Base-by-base conservation (phyloP, 108 stramenopile genomes). In the Pseudonitzschia pungens region DNA sequence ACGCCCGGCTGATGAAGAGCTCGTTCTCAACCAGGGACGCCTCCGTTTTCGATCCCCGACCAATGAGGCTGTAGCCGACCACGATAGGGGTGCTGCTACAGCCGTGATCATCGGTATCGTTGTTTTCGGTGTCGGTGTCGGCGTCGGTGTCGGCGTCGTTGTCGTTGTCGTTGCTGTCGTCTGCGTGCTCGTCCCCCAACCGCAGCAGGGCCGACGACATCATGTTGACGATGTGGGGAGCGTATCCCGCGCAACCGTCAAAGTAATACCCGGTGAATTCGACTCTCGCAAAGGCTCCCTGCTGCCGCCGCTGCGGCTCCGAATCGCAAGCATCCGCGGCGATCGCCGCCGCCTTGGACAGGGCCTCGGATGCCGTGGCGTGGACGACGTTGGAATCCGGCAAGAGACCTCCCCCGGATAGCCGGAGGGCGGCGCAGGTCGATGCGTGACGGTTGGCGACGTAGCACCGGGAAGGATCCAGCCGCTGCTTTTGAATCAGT, bases 401-500 rank as follows among this genome's bases (percentile, higher is more conserved):
- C 5, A 77, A 42, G 18, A 36, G 4, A 24, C 55, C 65, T 7
- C 69, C 51, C 28, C 54, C 51, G 11, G 69, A 55, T 28, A 42
- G 42, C 68, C 67, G 42, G 41, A 84, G 45, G 2, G 45, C 29
- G n/a, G 75, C 44, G 58, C 74, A 82, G 0, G 65, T 84, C 8
- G 84, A 79, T 42, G 24, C 45, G 42, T 84, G 84, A 22, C 84
- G 44, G 71, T 84, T 84, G 43, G 84, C 84, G n/a, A 82, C 81
- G 69, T 72, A 84, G 22, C 81, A 82, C 21, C 62, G 75, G 20
- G 0, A 0, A 11, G 33, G 16, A 62, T 31, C 36, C 10, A 62
- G 15, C 60, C 52, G 9, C 52, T 36, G 27, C 62, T n/a, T n/a
- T n/a, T n/a, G 31, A 54, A 82, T 70, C 57, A 84, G 64, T 9